A percentile compares a stretch with the other conserved stretches of the same genome.
These are phyloP conservation scores for Candida golubevii DNA, from an alignment of 805 yeast genomes.

Conservation along the genomic window DNA sequence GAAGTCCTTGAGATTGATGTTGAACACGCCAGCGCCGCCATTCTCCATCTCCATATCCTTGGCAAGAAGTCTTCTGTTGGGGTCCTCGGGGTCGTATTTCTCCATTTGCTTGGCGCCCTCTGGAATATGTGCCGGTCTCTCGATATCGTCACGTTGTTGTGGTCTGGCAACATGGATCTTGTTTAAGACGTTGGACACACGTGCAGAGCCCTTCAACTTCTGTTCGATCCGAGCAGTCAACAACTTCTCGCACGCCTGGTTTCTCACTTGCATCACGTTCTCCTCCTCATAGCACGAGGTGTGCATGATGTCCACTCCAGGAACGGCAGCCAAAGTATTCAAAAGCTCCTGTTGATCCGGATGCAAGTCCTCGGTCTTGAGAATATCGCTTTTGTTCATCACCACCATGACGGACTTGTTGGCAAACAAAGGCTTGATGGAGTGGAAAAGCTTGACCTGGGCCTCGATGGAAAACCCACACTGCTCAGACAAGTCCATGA, in stretches of 20 bases:
- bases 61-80: conserved; percentile 75
- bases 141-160: conserved; percentile 77
- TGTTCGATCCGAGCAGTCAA: conserved; percentile 94
- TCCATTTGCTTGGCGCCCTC: conserved; percentile 57
- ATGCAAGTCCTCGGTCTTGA: conserved; percentile 78
- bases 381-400: conserved; percentile 90
- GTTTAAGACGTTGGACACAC: conserved; percentile 84
- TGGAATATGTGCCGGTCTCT: conserved; percentile 79
- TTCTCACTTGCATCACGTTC: conserved; percentile 91
- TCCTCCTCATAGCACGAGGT: conserved; percentile 93
- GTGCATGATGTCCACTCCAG: conserved; percentile 89
- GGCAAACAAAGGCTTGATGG: conserved; percentile 95
- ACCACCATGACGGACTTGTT: conserved; percentile 95
- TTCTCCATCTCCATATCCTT: conserved; percentile 89
- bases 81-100: conserved; percentile 76
- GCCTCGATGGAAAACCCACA: conserved; percentile 98
- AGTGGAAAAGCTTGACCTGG: conserved; percentile 94
- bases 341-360: conserved; percentile 69
- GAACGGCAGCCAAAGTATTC: conserved; percentile 55
- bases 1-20: conserved; percentile 87
- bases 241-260: conserved; percentile 95
- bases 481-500: conserved; percentile 98
- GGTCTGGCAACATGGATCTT: conserved; percentile 95
- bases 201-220: conserved; percentile 87
- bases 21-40: conserved; percentile 99